Conservation (phyloP, 2,329 filamentous ascomycete species). For the Botrytis aclada region DNA sequence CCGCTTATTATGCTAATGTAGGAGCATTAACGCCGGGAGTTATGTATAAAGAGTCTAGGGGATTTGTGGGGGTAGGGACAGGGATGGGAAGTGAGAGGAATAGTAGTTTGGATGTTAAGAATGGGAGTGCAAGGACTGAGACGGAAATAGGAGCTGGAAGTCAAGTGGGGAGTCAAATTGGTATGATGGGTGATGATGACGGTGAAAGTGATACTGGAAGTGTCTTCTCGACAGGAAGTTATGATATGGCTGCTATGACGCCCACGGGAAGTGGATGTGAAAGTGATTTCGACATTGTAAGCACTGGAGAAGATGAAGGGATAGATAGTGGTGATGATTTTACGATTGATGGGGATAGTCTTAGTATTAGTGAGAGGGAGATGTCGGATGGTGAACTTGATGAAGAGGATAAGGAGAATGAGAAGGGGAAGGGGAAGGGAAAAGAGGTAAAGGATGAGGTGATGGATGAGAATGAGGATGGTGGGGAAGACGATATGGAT, state of each 20-base stretch:
- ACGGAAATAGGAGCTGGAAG: neutral
- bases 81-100: neutral
- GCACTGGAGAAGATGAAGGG: neutral
- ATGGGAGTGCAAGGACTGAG: neutral
- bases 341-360: neutral
- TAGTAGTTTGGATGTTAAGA: slow-evolving; percentile 4
- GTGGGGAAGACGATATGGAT: neutral
- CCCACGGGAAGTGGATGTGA: slow-evolving; percentile 9
- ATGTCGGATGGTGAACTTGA: neutral
- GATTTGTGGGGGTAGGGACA: slow-evolving; percentile 5
- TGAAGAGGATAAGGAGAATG: neutral
- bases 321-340: slow-evolving; percentile 1
- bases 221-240: neutral
- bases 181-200: neutral
- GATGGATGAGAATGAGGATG: neutral
- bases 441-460: neutral
- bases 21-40: neutral
- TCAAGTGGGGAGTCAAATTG: neutral
- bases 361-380: neutral
- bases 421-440: neutral
- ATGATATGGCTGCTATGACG: slow-evolving; percentile 12
- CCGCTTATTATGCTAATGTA: slow-evolving; percentile 24
- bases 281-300: slow-evolving; percentile 7
- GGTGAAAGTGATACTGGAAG: neutral
- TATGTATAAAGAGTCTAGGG: slow-evolving; percentile 3